phyloP scores from a whole-genome alignment of 768 basidiomycete genomes.

The Lepiota venenata region DNA sequence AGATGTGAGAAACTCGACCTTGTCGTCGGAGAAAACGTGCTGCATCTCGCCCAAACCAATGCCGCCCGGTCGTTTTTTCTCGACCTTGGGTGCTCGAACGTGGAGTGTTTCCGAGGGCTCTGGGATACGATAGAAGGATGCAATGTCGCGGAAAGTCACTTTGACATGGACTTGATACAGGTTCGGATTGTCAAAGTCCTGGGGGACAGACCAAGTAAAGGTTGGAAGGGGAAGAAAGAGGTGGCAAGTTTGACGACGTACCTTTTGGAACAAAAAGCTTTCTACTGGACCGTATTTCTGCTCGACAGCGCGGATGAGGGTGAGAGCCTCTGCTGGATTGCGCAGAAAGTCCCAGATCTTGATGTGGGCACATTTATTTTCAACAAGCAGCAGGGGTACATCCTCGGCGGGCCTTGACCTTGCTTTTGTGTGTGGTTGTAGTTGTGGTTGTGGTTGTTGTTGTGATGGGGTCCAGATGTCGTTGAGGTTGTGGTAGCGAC shows the following conservation, averaged over 20 bases:
- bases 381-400: not conserved
- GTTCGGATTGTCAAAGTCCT: slow-evolving; percentile 47
- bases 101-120: slow-evolving; percentile 21
- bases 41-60: slow-evolving; percentile 34
- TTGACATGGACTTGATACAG: slow-evolving; percentile 40
- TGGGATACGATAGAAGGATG: slow-evolving; percentile 36
- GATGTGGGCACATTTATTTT: slow-evolving; percentile 27
- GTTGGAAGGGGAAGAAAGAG: not conserved
- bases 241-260: slow-evolving; percentile 18
- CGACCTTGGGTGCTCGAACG: slow-evolving; percentile 21
- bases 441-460: not conserved
- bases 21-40: slow-evolving; percentile 16
- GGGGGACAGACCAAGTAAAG: not conserved
- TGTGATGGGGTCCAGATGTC: not conserved
- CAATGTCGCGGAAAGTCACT: slow-evolving; percentile 43
- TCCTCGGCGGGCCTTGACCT: not conserved
- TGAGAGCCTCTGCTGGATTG: slow-evolving; percentile 47
- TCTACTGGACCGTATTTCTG: slow-evolving; percentile 46
- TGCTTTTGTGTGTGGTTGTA: not conserved
- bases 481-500: not conserved
- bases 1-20: slow-evolving; percentile 10
- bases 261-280: slow-evolving; percentile 40
- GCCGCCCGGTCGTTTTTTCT: slow-evolving; percentile 24
- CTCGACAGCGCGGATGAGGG: slow-evolving; percentile 54
- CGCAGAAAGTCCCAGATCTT: slow-evolving; percentile 36